Conservation (phyloP, 2,329 filamentous ascomycete genomes). For the Venturiaceae sp. region DNA sequence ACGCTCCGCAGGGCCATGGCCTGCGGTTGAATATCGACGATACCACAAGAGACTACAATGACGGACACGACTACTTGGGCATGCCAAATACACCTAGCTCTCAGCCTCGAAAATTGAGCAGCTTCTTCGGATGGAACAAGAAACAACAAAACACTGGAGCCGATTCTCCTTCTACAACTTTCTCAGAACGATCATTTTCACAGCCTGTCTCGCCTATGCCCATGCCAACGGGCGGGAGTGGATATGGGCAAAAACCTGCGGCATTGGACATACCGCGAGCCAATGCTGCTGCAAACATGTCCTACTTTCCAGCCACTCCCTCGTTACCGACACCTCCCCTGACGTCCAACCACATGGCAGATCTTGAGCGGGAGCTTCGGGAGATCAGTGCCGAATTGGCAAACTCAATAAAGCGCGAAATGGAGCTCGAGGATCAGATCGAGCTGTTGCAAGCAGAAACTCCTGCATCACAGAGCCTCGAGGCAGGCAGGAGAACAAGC, state of each 20-base stretch:
- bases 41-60: conserved; percentile 24
- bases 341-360: conserved; percentile 57
- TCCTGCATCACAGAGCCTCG: conserved; percentile 20
- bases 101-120: conserved; percentile 46
- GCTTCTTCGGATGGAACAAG: conserved; percentile 59
- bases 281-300: conserved; percentile 30
- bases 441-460: conserved; percentile 68
- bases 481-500: conserved; percentile 65
- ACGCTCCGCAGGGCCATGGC: conserved; percentile 22
- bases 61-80: conserved; percentile 22
- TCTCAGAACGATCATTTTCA: conserved; percentile 49
- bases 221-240: conserved; percentile 18
- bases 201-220: conserved; percentile 45
- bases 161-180: conserved; percentile 52
- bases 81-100: conserved; percentile 30
- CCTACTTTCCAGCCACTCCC: conserved; percentile 37
- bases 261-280: conserved; percentile 40
- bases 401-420: conserved; percentile 84
- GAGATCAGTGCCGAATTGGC: conserved; percentile 91
- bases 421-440: conserved; percentile 91
- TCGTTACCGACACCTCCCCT: conserved; percentile 31
- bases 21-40: conserved; percentile 25
- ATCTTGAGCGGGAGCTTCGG: conserved; percentile 89
- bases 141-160: conserved; percentile 40
- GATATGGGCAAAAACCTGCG: conserved; percentile 13